Percentiles rank a stretch among this genome's conserved stretches.
These are phyloP conservation scores for Aciculoconidium aculeatum DNA, from an alignment of 805 yeast species.

Conservation along the genomic window DNA sequence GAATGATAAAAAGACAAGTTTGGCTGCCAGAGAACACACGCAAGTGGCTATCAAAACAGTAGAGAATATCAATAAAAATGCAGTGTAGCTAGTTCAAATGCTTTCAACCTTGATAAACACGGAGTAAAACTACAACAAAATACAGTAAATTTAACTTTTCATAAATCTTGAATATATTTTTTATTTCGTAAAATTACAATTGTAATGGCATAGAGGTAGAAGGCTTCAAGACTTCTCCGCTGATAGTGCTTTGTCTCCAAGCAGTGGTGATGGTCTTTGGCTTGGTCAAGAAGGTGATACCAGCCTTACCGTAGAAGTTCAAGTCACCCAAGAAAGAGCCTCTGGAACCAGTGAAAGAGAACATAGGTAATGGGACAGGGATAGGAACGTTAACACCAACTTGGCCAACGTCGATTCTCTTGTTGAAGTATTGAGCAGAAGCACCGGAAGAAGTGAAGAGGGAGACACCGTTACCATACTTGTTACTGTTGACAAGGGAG, in stretches of 20 bases:
- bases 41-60: too few species aligned
- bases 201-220: conserved; percentile 69
- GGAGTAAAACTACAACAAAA: too few species aligned
- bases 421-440: conserved; percentile 64
- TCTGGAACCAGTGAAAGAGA: conserved; percentile 72
- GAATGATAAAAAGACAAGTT: too few species aligned
- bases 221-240: conserved; percentile 43
- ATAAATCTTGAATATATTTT: too few species aligned
- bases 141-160: too few species aligned
- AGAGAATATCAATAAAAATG: too few species aligned
- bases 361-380: conserved; percentile 79
- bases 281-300: conserved; percentile 64
- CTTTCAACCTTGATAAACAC: too few species aligned
- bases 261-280: conserved; percentile 67
- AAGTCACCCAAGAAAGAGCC: conserved; percentile 73
- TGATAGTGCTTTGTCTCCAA: conserved; percentile 54
- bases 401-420: conserved; percentile 66
- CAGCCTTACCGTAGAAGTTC: conserved; percentile 77
- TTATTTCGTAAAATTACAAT: conserved; percentile 20
- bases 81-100: too few species aligned
- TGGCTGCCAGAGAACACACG: too few species aligned
- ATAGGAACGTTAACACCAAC: conserved; percentile 76
- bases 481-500: conserved; percentile 49
- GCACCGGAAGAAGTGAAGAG: conserved; percentile 67
- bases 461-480: conserved; percentile 68